Evolutionary conservation across 2,329 filamentous ascomycete species (phyloP), one percentile per base, ranked within the genome.

Genomic region (Trichophyton mentagrophytes): DNA sequence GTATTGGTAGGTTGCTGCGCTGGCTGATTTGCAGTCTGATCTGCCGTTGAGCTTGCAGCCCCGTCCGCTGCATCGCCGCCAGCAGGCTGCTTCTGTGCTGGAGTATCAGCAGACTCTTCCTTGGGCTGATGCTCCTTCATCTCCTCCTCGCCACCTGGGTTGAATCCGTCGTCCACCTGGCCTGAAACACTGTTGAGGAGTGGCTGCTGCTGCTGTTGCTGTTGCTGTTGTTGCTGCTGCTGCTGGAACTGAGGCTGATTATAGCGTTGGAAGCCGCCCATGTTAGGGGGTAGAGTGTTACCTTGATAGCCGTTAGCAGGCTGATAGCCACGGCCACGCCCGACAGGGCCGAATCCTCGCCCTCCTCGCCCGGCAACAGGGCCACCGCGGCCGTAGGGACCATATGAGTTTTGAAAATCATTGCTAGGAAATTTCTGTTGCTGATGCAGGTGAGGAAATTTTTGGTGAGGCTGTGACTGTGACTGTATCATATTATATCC

Each of bases 391-490:
- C 83, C 82, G 72, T 80, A 84, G 65, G 84, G 84, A 75, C 84
- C 84, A 79, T 83, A 85, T 79, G 87, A 90, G 79, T 90, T 87
- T 76, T 88, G 78, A 71, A 78, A 81, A 72, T 83, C 80, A 79
- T 82, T 80, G 79, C 80, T 82, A 76, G 77, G 77, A 73, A 79
- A 82, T 64, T 72, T 72, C 69, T 80, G 78, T 71, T 79, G 78
- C 72, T 69, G 69, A 64, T 69, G 68, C 70, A 70, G 71, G 67
- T 85, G 83, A 76, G 85, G 85, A 84, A 87, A 90, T 82, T 89
- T 89, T 85, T 86, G 87, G 84, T 86, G 84, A 82, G 85, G 73
- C 69, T 87, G 83, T 80, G 86, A 79, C 83, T 86, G 84, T 82
- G 85, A 73, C 69, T 87, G 83, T 80, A 86, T 79, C 83, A 87